phyloP scores from a whole-genome alignment of 441 rosid species.

The Capsella rubella region DNA sequence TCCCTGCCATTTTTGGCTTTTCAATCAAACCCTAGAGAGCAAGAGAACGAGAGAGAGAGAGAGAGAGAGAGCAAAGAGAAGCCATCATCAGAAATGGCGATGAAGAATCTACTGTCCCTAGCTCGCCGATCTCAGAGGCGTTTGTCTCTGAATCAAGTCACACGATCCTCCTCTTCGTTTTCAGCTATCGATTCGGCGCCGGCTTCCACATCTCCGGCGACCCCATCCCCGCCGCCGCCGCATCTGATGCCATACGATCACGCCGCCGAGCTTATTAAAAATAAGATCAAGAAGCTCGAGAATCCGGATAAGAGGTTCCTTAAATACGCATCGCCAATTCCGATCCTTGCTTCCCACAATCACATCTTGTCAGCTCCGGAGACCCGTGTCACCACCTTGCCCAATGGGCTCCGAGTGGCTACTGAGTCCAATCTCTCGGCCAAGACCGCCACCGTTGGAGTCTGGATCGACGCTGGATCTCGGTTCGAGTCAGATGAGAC shows the following conservation, averaged over 20 bases:
- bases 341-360: slow-evolving; percentile 63
- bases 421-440: slow-evolving; percentile 87
- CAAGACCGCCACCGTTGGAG: slow-evolving; percentile 92
- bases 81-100: slow-evolving; percentile 56
- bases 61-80: slow-evolving; percentile 5
- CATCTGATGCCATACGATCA: slow-evolving; percentile 83
- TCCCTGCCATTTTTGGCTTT: slow-evolving; percentile 37
- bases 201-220: slow-evolving; percentile 47
- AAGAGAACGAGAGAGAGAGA: slow-evolving; percentile 11
- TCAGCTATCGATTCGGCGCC: slow-evolving; percentile 47
- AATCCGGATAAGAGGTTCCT: slow-evolving; percentile 87
- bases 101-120: slow-evolving; percentile 61
- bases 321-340: slow-evolving; percentile 90
- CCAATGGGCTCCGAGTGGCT: slow-evolving; percentile 90
- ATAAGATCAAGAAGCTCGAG: slow-evolving; percentile 68
- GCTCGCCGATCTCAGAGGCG: slow-evolving; percentile 63
- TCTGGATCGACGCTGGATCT: slow-evolving; percentile 99
- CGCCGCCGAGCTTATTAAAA: slow-evolving; percentile 65
- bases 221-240: slow-evolving; percentile 54
- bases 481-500: slow-evolving; percentile 82
- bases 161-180: slow-evolving; percentile 51
- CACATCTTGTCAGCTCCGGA: slow-evolving; percentile 89
- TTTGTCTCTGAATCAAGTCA: slow-evolving; percentile 15
- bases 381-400: slow-evolving; percentile 85
- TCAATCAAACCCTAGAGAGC: slow-evolving; percentile 47